Conservation (phyloP, 148 eudicot species). For the Oxyria digyna region DNA sequence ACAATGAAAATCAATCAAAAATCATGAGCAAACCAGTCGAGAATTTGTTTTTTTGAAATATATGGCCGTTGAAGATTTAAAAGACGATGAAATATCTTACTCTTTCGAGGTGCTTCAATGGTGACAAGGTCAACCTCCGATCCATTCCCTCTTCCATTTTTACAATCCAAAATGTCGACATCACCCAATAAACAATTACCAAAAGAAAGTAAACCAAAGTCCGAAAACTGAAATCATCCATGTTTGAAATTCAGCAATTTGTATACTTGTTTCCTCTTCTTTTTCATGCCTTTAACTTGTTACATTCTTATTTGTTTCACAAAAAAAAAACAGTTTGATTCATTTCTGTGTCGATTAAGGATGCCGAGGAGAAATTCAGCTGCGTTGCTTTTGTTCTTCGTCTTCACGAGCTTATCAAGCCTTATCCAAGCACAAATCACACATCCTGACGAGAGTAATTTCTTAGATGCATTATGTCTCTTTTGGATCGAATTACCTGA, state of each 20-base stretch:
- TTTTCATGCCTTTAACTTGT: background rate
- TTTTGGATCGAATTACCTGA: no score
- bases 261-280: background rate
- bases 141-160: background rate
- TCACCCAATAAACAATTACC: background rate
- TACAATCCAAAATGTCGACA: background rate
- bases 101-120: background rate
- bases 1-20: no score
- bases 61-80: background rate
- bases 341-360: background rate
- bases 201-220: no score
- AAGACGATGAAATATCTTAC: background rate
- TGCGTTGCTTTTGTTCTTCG: background rate
- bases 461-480: no score
- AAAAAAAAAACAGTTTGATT: background rate
- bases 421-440: conserved; percentile 1
- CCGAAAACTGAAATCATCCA: background rate
- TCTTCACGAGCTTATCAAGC: background rate
- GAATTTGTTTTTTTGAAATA: no score
- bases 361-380: background rate
- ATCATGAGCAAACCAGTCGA: no score
- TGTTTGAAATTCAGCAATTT: background rate
- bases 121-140: conserved; percentile 1
- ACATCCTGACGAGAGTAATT: conserved; percentile 1
- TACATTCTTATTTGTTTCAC: background rate